Base-by-base conservation (phyloP, 2,329 filamentous ascomycete species). In the Pseudogymnoascus sp. region DNA sequence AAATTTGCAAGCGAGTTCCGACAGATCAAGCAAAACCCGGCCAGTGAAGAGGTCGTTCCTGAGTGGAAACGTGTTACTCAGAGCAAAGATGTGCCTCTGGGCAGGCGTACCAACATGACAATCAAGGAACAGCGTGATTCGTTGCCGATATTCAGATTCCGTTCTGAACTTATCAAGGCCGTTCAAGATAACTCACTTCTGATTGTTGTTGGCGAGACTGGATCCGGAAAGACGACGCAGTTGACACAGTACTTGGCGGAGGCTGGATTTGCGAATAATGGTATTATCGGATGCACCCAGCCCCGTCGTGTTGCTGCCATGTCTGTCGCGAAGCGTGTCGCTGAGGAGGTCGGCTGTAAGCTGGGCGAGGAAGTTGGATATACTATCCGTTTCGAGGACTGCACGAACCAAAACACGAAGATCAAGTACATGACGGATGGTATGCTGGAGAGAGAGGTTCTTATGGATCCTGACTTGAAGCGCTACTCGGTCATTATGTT, bases 351-450 rank as follows among this genome's bases (percentile, higher is more conserved):
- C 63, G 93, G 94, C 13, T 97, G 93, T 69, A 83, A 87, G 66
- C 82, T 97, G 10, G 94, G 94, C 35, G 86, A 92, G 62, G 92
- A 97, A 73, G 93, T 99, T 65, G 94, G 94, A 61, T 99, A 99
- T 73, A 96, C 90, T 6, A 96, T 99, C 72, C 90, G 94, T 73
- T 99, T 99, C 72, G 94, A 99, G 72, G 94, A 99, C 76, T 89
- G 87, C 72, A 97, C 93, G 0, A 90, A 87, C 66, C 86, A 90
- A 1, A 82, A 87, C 15, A 99, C 94, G 1, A 90, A 87, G 71
- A 96, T 99, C 79, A 99, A 99, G 78, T 99, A 99, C 78, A 97
- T 99, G 93, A 99, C 94, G 13, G 94, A 99, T 70, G 94, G 94
- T 75, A 97, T 97, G 90, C 83, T 99, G 73, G 87, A 97, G 76